phyloP scores from a whole-genome alignment of 331 rosid species.

The Acacia concinna region DNA sequence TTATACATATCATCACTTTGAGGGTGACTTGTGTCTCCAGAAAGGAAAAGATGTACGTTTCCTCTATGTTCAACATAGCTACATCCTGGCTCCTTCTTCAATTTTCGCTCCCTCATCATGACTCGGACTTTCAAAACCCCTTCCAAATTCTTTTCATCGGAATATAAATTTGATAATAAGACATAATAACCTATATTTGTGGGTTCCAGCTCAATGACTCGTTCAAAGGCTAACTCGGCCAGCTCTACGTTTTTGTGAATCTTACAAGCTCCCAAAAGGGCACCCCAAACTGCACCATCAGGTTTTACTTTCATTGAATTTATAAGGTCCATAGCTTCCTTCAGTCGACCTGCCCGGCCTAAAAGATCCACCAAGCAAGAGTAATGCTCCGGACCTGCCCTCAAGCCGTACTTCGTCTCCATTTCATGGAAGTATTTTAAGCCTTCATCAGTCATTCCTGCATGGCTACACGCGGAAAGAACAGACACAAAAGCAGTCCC shows the following conservation, averaged over 20 bases:
- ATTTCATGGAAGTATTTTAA: slow-evolving; percentile 43
- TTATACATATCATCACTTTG: slow-evolving; percentile 56
- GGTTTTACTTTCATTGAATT: slow-evolving; percentile 63
- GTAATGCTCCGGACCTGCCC: slow-evolving; percentile 61
- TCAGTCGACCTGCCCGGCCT: slow-evolving; percentile 85
- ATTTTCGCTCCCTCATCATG: slow-evolving; percentile 75
- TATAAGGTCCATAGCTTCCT: slow-evolving; percentile 64
- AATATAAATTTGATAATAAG: slow-evolving; percentile 71
- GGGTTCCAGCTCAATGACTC: slow-evolving; percentile 65
- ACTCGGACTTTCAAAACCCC: slow-evolving; percentile 66
- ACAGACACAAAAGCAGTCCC: slow-evolving; percentile 45
- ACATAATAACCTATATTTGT: slow-evolving; percentile 79
- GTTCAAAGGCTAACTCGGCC: slow-evolving; percentile 75
- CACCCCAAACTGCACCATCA: slow-evolving; percentile 95
- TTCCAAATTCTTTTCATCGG: slow-evolving; percentile 57
- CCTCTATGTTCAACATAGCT: slow-evolving; percentile 76
- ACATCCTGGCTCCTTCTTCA: slow-evolving; percentile 78
- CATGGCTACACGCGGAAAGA: slow-evolving; percentile 56
- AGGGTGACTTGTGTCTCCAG: slow-evolving; percentile 65
- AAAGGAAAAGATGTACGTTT: slow-evolving; percentile 67
- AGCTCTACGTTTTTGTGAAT: slow-evolving; percentile 71
- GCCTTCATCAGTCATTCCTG: slow-evolving; percentile 51
- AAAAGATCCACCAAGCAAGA: slow-evolving; percentile 88
- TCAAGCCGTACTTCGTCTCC: slow-evolving; percentile 44
- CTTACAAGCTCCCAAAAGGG: slow-evolving; percentile 90